These are phyloP conservation scores for Calonectria montana DNA, from an alignment of 2,329 filamentous ascomycete species.

Conservation along the genomic window DNA sequence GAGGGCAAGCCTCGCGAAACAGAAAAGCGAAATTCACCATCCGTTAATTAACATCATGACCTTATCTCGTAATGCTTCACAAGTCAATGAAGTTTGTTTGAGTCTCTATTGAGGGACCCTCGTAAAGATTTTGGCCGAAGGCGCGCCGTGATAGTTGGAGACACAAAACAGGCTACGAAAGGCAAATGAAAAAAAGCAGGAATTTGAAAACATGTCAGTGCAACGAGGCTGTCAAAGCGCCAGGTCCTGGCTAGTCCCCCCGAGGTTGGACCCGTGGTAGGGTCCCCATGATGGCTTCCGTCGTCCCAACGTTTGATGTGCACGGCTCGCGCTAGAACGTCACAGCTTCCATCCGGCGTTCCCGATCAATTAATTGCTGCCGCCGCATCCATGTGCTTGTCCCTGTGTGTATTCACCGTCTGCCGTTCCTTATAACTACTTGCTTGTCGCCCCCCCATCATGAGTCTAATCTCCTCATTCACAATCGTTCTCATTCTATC, in stretches of 20 bases:
- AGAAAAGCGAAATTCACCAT: no score
- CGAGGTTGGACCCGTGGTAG: neutral
- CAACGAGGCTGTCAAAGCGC: neutral
- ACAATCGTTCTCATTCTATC: neutral
- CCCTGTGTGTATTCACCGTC: neutral
- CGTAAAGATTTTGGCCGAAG: neutral
- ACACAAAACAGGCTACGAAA: neutral
- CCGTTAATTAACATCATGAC: neutral
- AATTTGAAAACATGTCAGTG: neutral
- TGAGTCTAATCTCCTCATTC: neutral
- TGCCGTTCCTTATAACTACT: neutral
- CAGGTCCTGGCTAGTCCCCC: neutral
- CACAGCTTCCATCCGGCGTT: neutral
- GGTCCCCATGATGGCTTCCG: neutral
- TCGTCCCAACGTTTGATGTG: neutral
- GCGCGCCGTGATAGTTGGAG: neutral
- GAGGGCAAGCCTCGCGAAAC: no score
- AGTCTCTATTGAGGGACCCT: neutral
- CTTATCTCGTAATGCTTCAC: neutral
- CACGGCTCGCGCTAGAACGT: constrained; percentile 1
- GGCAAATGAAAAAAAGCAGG: neutral
- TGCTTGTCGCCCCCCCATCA: neutral
- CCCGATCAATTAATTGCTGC: constrained; percentile 1
- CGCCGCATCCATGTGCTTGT: neutral
- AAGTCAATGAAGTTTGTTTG: neutral